A percentile compares a stretch with the other conserved stretches of the same genome.
These are phyloP conservation scores for Arthrinium puccinioides DNA, from an alignment of 2,329 filamentous ascomycete genomes.

Conservation along the genomic window DNA sequence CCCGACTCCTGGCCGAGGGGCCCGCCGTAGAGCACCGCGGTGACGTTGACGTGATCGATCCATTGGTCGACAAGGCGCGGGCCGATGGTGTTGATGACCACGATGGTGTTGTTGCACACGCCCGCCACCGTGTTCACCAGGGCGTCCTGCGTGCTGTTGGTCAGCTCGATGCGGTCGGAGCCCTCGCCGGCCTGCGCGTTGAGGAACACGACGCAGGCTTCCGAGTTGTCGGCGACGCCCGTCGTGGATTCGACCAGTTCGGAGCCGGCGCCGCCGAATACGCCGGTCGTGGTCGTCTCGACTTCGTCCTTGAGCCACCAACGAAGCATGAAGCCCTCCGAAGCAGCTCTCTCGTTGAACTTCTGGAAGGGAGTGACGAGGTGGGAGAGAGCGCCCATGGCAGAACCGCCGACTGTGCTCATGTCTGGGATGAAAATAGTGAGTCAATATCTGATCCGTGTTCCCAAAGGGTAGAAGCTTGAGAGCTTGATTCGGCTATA, in stretches of 20 bases:
- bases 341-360: constrained; percentile 5
- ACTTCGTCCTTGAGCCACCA: constrained; percentile 6
- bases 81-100: constrained; percentile 58
- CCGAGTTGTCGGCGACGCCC: constrained; percentile 8
- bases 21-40: constrained; percentile 52
- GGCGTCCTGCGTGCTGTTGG: constrained; percentile 31
- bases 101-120: constrained; percentile 59
- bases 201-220: constrained; percentile 51
- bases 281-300: not conserved
- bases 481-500: too few relatives aligned
- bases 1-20: constrained; percentile 56
- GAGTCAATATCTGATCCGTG: too few relatives aligned
- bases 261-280: not conserved
- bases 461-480: too few relatives aligned
- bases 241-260: constrained; percentile 1
- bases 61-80: constrained; percentile 51
- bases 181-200: constrained; percentile 57
- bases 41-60: constrained; percentile 51
- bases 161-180: constrained; percentile 11
- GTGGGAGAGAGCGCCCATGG: constrained; percentile 5
- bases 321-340: constrained; percentile 5
- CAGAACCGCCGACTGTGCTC: constrained; percentile 3
- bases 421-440: constrained; percentile 3
- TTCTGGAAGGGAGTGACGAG: constrained; percentile 3
- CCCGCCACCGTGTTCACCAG: constrained; percentile 52